Conservation (phyloP, 2,329 filamentous ascomycete species). For the Pyrenophora seminiperda region DNA sequence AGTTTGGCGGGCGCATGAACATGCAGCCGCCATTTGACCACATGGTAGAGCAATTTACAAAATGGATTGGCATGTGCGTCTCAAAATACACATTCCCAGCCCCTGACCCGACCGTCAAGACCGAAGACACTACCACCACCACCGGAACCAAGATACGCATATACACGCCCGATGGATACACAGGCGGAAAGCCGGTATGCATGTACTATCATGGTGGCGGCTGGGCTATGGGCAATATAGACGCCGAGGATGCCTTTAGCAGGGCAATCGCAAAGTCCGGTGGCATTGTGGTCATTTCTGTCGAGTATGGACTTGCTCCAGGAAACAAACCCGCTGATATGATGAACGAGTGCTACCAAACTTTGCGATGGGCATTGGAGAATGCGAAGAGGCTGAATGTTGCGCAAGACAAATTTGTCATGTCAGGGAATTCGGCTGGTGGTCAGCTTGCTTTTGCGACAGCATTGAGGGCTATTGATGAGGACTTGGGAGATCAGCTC, state of each 20-base stretch:
- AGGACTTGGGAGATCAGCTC: slow-evolving; percentile 40
- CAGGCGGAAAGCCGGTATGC: slow-evolving; percentile 38
- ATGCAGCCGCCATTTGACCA: slow-evolving; percentile 30
- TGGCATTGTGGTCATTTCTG: slow-evolving; percentile 40
- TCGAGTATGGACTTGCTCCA: slow-evolving; percentile 46
- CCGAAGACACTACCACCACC: slow-evolving; percentile 36
- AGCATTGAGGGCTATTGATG: slow-evolving; percentile 48
- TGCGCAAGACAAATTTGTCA: slow-evolving; percentile 39
- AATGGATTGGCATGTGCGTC: slow-evolving; percentile 25
- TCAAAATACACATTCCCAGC: slow-evolving; percentile 37
- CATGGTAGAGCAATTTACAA: slow-evolving; percentile 22
- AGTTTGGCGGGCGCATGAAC: slow-evolving; percentile 36
- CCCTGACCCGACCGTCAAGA: slow-evolving; percentile 39
- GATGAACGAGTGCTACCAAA: slow-evolving; percentile 46
- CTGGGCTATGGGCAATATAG: slow-evolving; percentile 46
- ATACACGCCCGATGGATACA: slow-evolving; percentile 43
- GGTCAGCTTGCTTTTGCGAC: slow-evolving; percentile 46
- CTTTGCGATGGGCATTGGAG: slow-evolving; percentile 39
- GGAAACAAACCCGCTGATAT: slow-evolving; percentile 41
- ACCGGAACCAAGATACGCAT: slow-evolving; percentile 40
- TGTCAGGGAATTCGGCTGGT: slow-evolving; percentile 49
- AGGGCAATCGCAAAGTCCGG: slow-evolving; percentile 32
- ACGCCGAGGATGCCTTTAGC: slow-evolving; percentile 40
- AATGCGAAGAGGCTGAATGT: slow-evolving; percentile 34
- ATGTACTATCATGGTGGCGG: slow-evolving; percentile 47